Base-by-base conservation (phyloP, 441 rosid species). In the Corymbia citriodora region DNA sequence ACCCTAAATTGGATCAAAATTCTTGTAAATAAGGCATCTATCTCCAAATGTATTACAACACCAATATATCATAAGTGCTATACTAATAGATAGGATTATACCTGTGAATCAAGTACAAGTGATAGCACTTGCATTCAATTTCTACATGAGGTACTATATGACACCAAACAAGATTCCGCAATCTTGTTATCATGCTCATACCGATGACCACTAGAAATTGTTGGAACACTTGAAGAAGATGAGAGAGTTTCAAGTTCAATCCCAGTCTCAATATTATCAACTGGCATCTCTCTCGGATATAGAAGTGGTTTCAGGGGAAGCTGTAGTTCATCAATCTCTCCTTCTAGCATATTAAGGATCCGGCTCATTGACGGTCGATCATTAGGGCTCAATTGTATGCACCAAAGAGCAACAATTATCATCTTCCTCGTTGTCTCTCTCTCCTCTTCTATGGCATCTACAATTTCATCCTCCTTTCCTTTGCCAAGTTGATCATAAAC, bases 241-340 rank as follows among this genome's bases (percentile, higher is more conserved):
- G 31, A 27, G 31, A 61, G 15, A 27, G 17, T 0, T 61, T 61
- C 0, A 2, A 61, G 68, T 12, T 61, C 68, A 12, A 61, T 27
- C 31, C 12, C 31, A 61, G 0, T 61, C 7, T 61, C 31, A 0
- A 61, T 8, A 27, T 61, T 0, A 12, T 6, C 31, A 61, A 27
- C 16, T 0, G 4, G 16, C 4, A 4, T 61, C 68, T 61, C 16
- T 0, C 0, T 61, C 0, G 31, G 16, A 61, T 61, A 61, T 0
- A 61, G 0, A 61, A 27, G 31, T 61, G 70, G 70, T 57, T 57
- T 57, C 4, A 29, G 63, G 63, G 63, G 63, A 57, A 57, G 0
- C 10, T 57, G 29, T 23, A 9, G 63, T 2, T 0, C 29, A 57
- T 57, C 4, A 12, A 57, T 57, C 63, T 57, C 63, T 57, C 63